Percentiles rank a stretch among this genome's conserved stretches.
phyloP scores from a whole-genome alignment of 371 early-diverging fungal species.

The Mortierella sp. region DNA sequence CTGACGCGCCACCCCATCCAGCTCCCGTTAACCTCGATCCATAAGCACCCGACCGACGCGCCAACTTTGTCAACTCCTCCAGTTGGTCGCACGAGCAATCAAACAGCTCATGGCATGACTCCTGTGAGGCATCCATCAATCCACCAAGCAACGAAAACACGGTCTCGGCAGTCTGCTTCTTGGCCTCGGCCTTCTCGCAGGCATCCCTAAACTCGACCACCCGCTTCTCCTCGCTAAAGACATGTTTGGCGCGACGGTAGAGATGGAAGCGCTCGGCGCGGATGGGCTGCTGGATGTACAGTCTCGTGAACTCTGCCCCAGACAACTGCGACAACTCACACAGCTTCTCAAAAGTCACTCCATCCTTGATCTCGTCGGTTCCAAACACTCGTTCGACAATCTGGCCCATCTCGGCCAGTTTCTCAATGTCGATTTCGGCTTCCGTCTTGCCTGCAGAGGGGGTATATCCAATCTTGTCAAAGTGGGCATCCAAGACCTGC shows the following conservation, averaged over 20 bases:
- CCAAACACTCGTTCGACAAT: conserved; percentile 60
- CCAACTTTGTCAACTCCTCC: conserved; percentile 83
- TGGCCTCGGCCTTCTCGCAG: conserved; percentile 68
- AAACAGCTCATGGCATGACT: conserved; percentile 83
- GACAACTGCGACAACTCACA: conserved; percentile 69
- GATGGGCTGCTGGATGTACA: conserved; percentile 78
- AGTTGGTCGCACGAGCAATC: conserved; percentile 93
- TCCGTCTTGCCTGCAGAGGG: conserved; percentile 39
- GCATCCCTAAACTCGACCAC: conserved; percentile 84
- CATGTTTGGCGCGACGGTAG: conserved; percentile 86
- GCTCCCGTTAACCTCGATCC: conserved; percentile 94
- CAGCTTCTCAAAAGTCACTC: conserved; percentile 76
- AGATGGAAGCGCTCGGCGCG: conserved; percentile 83
- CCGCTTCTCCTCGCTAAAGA: conserved; percentile 85
- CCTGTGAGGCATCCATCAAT: conserved; percentile 93
- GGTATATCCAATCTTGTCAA: conserved; percentile 53
- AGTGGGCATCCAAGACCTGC: conserved; percentile 76
- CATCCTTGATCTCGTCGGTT: conserved; percentile 61
- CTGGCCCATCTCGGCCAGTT: conserved; percentile 62
- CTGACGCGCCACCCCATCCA: conserved; percentile 97
- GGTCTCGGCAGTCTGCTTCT: conserved; percentile 19
- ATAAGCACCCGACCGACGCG: conserved; percentile 78
- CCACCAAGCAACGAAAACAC: conserved; percentile 69
- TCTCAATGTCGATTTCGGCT: conserved; percentile 62
- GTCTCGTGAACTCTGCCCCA: conserved; percentile 66